Percentiles rank a stretch among this genome's conserved stretches.
These are phyloP conservation scores for Mortierella sp. DNA, from an alignment of 371 early-diverging fungal genomes.

Conservation along the genomic window DNA sequence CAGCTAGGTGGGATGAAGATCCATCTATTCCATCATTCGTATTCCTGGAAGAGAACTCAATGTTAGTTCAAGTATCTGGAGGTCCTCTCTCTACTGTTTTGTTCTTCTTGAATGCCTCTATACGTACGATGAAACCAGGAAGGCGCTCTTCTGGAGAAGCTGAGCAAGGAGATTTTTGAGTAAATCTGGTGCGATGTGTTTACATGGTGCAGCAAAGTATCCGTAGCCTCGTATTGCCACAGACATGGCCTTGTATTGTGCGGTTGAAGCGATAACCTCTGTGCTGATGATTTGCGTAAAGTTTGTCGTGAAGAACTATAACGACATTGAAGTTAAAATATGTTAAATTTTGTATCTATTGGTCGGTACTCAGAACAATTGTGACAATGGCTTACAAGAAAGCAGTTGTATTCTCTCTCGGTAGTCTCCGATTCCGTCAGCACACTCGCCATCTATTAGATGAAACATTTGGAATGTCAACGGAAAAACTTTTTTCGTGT, in stretches of 20 bases:
- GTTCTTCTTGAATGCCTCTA: constrained; percentile 16
- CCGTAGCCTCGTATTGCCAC: constrained; percentile 80
- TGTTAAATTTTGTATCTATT: too few relatives aligned
- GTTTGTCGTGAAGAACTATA: constrained; percentile 66
- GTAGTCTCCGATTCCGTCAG: constrained; percentile 36
- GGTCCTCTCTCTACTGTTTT: not conserved
- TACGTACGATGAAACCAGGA: constrained; percentile 70
- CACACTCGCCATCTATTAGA: constrained; percentile 49
- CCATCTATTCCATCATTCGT: constrained; percentile 57
- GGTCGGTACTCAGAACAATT: too few relatives aligned
- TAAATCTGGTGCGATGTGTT: constrained; percentile 59
- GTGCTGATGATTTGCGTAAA: constrained; percentile 59
- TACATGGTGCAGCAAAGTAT: constrained; percentile 75
- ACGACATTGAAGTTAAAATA: not conserved
- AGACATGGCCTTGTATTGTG: constrained; percentile 66
- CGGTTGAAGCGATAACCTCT: constrained; percentile 51
- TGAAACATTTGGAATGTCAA: not conserved
- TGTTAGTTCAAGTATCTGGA: not conserved
- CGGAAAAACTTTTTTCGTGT: not conserved
- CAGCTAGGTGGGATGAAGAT: constrained; percentile 65
- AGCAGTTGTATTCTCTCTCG: constrained; percentile 47
- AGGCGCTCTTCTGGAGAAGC: constrained; percentile 68
- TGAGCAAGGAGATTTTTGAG: constrained; percentile 60
- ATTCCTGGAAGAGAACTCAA: constrained; percentile 7
- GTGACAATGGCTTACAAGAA: constrained; percentile 45